A percentile compares a stretch with the other conserved stretches of the same genome.
Conservation (phyloP, 2,329 filamentous ascomycete species). For the Dactylella cylindrospora region DNA sequence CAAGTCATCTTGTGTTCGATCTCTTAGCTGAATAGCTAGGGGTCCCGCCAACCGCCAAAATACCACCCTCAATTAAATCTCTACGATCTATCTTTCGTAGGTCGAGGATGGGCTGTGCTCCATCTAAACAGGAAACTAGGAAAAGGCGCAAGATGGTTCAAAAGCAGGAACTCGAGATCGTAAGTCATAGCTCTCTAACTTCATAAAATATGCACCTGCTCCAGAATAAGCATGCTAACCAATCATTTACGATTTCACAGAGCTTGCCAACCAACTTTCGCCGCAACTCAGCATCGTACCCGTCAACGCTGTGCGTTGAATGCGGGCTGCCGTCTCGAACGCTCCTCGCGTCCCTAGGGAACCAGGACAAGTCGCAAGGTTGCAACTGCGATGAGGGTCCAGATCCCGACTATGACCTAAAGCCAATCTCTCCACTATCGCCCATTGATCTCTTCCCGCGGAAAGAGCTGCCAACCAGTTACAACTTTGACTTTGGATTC, state of each 20-base stretch:
- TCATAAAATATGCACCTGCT: not conserved
- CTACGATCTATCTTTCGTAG: slow-evolving; percentile 17
- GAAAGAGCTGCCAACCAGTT: slow-evolving; percentile 27
- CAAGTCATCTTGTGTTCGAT: slow-evolving; percentile 8
- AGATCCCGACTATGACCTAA: slow-evolving; percentile 23
- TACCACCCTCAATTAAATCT: slow-evolving; percentile 30
- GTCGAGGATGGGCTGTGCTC: slow-evolving; percentile 38
- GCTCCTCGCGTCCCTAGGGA: slow-evolving; percentile 31
- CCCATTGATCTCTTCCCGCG: not conserved
- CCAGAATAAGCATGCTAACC: not conserved
- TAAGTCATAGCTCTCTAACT: slow-evolving; percentile 6
- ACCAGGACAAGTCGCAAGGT: slow-evolving; percentile 17
- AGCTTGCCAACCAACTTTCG: slow-evolving; percentile 35
- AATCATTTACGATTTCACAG: slow-evolving; percentile 1
- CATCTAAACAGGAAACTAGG: slow-evolving; percentile 31
- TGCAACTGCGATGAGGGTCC: slow-evolving; percentile 24
- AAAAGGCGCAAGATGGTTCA: slow-evolving; percentile 11
- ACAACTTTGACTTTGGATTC: slow-evolving; percentile 35
- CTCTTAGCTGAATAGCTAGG: slow-evolving; percentile 29
- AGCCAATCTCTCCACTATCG: slow-evolving; percentile 21
- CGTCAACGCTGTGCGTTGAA: slow-evolving; percentile 40
- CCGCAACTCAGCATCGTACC: slow-evolving; percentile 32
- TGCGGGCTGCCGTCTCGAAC: slow-evolving; percentile 31
- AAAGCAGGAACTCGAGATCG: slow-evolving; percentile 33
- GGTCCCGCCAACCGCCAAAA: slow-evolving; percentile 22